Percentiles rank a stretch among this genome's conserved stretches.
phyloP scores from a whole-genome alignment of 164 flowering plant species.

The Piper longum region DNA sequence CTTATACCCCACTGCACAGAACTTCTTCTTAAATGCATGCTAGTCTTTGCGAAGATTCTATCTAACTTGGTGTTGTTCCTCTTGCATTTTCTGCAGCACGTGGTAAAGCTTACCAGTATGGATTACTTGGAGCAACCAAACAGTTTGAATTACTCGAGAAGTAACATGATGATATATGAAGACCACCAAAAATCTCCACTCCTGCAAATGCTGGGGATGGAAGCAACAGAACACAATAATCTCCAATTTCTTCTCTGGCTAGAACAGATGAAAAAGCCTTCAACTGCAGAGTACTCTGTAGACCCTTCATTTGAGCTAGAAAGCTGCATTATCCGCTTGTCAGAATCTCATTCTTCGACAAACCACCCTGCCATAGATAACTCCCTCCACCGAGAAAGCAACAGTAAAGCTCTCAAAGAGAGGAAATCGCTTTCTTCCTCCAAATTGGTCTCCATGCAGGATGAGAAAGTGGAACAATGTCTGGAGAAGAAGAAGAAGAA shows the following conservation, averaged over 20 bases:
- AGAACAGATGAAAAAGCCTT: slow-evolving; percentile 23
- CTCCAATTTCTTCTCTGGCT: slow-evolving; percentile 26
- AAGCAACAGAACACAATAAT: slow-evolving; percentile 22
- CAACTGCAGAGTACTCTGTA: slow-evolving; percentile 10
- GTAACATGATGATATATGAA: slow-evolving; percentile 13
- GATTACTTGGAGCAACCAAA: slow-evolving; percentile 15
- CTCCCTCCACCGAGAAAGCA: slow-evolving; percentile 1
- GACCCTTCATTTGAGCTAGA: slow-evolving; percentile 19
- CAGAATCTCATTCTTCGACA: slow-evolving; percentile 26
- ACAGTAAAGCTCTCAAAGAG: slow-evolving; percentile 4
- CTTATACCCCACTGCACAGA: background rate
- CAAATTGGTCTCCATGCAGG: background rate
- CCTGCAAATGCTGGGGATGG: slow-evolving; percentile 40
- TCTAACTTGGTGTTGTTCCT: background rate
- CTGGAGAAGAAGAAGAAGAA: slow-evolving; percentile 14
- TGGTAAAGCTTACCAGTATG: slow-evolving; percentile 23
- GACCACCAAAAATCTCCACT: slow-evolving; percentile 39
- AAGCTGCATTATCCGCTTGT: slow-evolving; percentile 31
- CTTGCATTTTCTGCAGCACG: slow-evolving; percentile 19
- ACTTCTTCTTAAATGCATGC: background rate
- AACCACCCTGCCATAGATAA: slow-evolving; percentile 10
- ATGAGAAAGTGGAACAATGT: background rate
- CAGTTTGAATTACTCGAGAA: slow-evolving; percentile 7
- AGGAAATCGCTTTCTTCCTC: slow-evolving; percentile 3
- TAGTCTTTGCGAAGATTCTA: background rate